These are phyloP conservation scores for Zoysia pacifica DNA, from an alignment of 176 grass and related monocot genomes.

Conservation along the genomic window DNA sequence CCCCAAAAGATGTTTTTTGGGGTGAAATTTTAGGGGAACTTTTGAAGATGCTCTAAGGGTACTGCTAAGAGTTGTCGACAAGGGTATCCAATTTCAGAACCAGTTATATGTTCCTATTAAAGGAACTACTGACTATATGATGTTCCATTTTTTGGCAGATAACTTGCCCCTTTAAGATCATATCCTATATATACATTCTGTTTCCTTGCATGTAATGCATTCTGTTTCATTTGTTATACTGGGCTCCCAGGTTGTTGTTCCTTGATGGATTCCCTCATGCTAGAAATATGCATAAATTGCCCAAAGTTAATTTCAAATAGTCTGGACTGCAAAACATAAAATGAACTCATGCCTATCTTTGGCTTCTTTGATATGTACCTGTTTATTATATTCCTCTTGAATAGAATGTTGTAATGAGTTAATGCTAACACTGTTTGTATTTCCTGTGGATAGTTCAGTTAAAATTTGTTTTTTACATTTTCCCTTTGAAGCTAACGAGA, in stretches of 20 bases:
- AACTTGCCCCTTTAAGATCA: neutral
- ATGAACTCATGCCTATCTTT: neutral
- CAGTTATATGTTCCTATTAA: neutral
- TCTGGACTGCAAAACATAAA: conserved; percentile 3
- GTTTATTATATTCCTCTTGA: neutral
- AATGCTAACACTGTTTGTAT: neutral
- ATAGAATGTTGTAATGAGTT: neutral
- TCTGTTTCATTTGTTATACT: neutral
- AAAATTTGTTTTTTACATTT: neutral
- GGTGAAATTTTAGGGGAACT: too few species aligned
- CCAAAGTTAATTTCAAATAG: neutral
- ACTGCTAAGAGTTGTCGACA: neutral
- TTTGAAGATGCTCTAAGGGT: too few species aligned
- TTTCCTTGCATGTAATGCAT: neutral
- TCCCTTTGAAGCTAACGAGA: neutral
- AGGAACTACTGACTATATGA: neutral
- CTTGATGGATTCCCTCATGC: neutral
- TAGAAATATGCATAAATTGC: neutral
- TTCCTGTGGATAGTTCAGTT: neutral
- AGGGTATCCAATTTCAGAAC: neutral
- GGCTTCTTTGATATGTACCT: conserved; percentile 1
- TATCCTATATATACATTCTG: neutral
- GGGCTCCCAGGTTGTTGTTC: neutral
- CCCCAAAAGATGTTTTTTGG: too few species aligned
- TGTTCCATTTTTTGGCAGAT: neutral